Conservation (phyloP, 2,329 filamentous ascomycete genomes). For the Monilinia fructicola region DNA sequence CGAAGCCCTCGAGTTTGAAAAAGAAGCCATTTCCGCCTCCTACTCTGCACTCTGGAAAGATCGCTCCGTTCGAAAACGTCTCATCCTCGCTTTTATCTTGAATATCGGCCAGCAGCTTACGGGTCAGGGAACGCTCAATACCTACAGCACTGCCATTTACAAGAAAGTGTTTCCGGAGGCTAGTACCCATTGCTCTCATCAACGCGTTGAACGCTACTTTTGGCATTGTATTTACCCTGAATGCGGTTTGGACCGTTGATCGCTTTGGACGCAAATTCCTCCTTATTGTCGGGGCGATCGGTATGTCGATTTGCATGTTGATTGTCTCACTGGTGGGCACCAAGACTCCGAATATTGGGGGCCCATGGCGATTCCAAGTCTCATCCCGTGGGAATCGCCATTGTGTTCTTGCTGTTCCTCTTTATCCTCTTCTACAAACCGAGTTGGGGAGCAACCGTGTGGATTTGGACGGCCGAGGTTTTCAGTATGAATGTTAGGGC, state of each 20-base stretch:
- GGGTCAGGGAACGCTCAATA: constrained; percentile 64
- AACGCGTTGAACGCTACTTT: constrained; percentile 72
- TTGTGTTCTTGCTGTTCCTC: constrained; percentile 66
- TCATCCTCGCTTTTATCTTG: constrained; percentile 63
- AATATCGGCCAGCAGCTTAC: constrained; percentile 72
- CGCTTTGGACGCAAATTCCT: constrained; percentile 68
- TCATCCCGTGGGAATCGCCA: constrained; percentile 59
- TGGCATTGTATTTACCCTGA: constrained; percentile 69
- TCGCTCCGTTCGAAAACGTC: constrained; percentile 64
- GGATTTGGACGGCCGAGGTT: constrained; percentile 69
- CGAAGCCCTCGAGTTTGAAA: constrained; percentile 70
- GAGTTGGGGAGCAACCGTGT: constrained; percentile 67
- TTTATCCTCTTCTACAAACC: constrained; percentile 69
- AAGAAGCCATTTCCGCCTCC: constrained; percentile 62
- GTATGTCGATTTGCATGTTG: constrained; percentile 70
- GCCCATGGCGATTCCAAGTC: constrained; percentile 31
- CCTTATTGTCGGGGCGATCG: constrained; percentile 64
- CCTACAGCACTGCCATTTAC: constrained; percentile 70
- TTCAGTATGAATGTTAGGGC: constrained; percentile 70
- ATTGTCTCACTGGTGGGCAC: constrained; percentile 57
- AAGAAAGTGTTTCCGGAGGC: constrained; percentile 64
- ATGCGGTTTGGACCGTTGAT: constrained; percentile 71
- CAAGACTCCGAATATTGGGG: constrained; percentile 51
- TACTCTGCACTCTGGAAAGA: constrained; percentile 71
- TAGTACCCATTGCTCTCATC: constrained; percentile 64